These are phyloP conservation scores for Aspergillus sp. DNA, from an alignment of 2,329 filamentous ascomycete genomes.

Conservation along the genomic window DNA sequence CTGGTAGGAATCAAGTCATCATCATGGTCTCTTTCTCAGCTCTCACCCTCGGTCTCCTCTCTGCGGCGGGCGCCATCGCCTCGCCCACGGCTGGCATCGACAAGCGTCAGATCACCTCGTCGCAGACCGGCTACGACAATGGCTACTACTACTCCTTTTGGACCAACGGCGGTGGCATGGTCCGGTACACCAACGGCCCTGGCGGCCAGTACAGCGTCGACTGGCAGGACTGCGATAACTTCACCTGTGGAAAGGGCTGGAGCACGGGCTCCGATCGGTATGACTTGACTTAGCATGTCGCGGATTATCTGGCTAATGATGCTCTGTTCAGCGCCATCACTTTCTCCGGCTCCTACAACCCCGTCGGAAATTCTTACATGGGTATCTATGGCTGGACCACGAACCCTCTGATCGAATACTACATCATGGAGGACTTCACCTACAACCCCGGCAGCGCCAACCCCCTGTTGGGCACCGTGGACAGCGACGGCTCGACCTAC, in stretches of 20 bases:
- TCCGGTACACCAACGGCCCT: slow-evolving; percentile 38
- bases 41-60: too few species aligned
- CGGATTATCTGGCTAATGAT: too few species aligned
- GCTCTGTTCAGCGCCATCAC: slow-evolving; percentile 16
- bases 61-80: too few species aligned
- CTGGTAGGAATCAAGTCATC: too few species aligned
- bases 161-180: slow-evolving; percentile 38
- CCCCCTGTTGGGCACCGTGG: slow-evolving; percentile 25
- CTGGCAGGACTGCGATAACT: slow-evolving; percentile 44
- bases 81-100: too few species aligned
- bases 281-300: too few species aligned
- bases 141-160: slow-evolving; percentile 45
- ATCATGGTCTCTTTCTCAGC: too few species aligned
- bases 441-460: slow-evolving; percentile 22
- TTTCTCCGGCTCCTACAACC: slow-evolving; percentile 21
- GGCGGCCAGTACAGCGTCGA: slow-evolving; percentile 37
- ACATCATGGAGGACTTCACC: slow-evolving; percentile 26
- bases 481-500: slow-evolving; percentile 29
- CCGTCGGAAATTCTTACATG: slow-evolving; percentile 25
- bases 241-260: slow-evolving; percentile 53
- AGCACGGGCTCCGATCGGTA: too few species aligned
- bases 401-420: slow-evolving; percentile 28
- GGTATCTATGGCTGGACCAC: slow-evolving; percentile 36
- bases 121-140: slow-evolving; percentile 28
- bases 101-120: too few species aligned